phyloP scores from a whole-genome alignment of 306 rosid species.

The Sindora glabra region DNA sequence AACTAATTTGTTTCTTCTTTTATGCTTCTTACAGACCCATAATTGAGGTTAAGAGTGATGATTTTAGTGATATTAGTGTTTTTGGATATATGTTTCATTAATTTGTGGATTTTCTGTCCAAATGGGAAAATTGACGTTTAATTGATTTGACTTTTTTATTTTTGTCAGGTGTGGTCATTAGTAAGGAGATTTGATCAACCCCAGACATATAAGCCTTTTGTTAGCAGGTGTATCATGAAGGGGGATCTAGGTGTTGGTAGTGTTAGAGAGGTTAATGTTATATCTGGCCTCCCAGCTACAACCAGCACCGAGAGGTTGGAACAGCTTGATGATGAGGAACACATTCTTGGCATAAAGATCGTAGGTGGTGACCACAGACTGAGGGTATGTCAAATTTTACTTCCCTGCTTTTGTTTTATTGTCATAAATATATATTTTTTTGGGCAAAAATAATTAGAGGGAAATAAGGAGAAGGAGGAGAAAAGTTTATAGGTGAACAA shows the following conservation, averaged over 20 bases:
- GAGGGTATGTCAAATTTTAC: conserved; percentile 55
- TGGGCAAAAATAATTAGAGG: no score
- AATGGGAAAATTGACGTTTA: neutral
- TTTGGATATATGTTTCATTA: conserved; percentile 7
- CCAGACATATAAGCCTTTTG: conserved; percentile 83
- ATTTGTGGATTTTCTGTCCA: neutral
- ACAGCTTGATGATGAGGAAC: conserved; percentile 78
- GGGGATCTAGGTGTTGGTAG: conserved; percentile 90
- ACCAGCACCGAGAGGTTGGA: conserved; percentile 90
- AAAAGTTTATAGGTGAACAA: no score
- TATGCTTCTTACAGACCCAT: no score
- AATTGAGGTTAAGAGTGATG: no score
- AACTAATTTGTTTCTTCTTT: no score
- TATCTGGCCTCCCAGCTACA: conserved; percentile 94
- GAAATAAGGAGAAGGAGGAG: no score
- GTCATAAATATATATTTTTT: no score
- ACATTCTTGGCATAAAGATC: conserved; percentile 70
- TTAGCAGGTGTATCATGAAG: conserved; percentile 69
- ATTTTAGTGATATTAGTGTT: no score
- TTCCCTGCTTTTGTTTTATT: no score
- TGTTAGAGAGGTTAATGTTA: conserved; percentile 87
- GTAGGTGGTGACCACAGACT: conserved; percentile 93
- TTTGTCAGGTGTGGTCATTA: conserved; percentile 86
- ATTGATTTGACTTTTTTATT: conserved; percentile 13
- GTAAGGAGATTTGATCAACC: conserved; percentile 96